Evolutionary conservation across 2,329 filamentous ascomycete species (phyloP).

Genomic region (Escovopsis sp.): DNA sequence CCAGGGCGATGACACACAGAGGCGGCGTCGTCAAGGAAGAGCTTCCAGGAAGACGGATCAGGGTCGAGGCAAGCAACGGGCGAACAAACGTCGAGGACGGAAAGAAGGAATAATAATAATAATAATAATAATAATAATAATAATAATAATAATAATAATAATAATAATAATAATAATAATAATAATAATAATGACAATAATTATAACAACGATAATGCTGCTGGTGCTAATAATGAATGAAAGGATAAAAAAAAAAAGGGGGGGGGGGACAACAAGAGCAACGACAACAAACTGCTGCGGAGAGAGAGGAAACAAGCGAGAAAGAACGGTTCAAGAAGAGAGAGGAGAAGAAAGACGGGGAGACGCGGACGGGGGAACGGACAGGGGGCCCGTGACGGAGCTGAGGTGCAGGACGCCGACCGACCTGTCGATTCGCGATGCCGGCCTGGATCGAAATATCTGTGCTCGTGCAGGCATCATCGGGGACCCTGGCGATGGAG

Average conservation of each 20-base stretch:
- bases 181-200: too few relatives aligned
- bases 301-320: not conserved
- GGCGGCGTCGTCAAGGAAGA: not conserved
- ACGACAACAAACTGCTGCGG: not conserved
- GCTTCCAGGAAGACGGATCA: not conserved
- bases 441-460: too few relatives aligned
- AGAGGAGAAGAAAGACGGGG: not conserved
- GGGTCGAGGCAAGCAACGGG: not conserved
- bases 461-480: not conserved
- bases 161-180: not conserved
- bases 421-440: too few relatives aligned
- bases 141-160: not conserved
- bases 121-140: too few relatives aligned
- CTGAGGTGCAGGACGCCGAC: too few relatives aligned
- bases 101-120: not conserved
- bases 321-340: not conserved
- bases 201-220: too few relatives aligned
- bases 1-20: not conserved
- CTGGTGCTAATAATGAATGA: not conserved
- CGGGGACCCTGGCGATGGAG: not conserved
- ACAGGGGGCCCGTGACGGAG: too few relatives aligned
- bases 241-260: not conserved
- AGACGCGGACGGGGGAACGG: too few relatives aligned
- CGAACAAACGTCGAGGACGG: too few relatives aligned
- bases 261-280: too few relatives aligned